Evolutionary conservation across 805 yeast species (phyloP).

Genomic region (Starmerella kuoi): DNA sequence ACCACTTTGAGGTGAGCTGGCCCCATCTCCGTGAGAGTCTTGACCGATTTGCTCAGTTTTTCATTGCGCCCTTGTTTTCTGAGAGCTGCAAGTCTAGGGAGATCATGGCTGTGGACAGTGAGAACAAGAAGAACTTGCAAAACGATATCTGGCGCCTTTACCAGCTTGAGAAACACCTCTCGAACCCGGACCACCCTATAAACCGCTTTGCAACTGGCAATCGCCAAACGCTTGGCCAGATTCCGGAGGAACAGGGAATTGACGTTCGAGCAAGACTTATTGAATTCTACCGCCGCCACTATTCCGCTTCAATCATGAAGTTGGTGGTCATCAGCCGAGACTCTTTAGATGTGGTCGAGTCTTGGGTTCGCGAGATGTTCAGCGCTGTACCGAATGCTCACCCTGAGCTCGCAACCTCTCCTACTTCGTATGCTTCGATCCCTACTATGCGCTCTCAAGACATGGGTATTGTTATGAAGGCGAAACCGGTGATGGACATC

Average conservation of each 20-base stretch:
- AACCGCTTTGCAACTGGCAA: constrained; percentile 88
- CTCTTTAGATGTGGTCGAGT: constrained; percentile 53
- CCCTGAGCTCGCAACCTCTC: constrained; percentile 29
- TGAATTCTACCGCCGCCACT: constrained; percentile 56
- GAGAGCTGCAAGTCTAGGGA: constrained; percentile 76
- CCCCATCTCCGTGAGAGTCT: constrained; percentile 73
- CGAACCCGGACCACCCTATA: constrained; percentile 70
- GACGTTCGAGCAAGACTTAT: constrained; percentile 74
- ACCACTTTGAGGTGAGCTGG: constrained; percentile 72
- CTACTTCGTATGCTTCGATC: constrained; percentile 32
- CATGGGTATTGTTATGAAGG: constrained; percentile 43
- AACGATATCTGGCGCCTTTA: constrained; percentile 79
- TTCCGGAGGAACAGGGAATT: constrained; percentile 46
- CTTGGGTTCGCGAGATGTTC: constrained; percentile 60
- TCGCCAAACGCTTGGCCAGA: constrained; percentile 53
- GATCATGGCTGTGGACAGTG: constrained; percentile 89
- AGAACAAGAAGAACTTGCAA: constrained; percentile 87
- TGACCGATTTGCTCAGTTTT: constrained; percentile 87
- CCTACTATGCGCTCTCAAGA: constrained; percentile 39
- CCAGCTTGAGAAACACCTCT: constrained; percentile 65
- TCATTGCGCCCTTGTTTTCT: constrained; percentile 68
- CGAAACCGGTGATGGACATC: constrained; percentile 73
- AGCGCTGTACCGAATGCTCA: constrained; percentile 39
- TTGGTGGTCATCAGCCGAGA: constrained; percentile 77
- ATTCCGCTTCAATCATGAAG: constrained; percentile 82